Conservation (phyloP, 2,329 filamentous ascomycete species). For the Aspergillus sp. region DNA sequence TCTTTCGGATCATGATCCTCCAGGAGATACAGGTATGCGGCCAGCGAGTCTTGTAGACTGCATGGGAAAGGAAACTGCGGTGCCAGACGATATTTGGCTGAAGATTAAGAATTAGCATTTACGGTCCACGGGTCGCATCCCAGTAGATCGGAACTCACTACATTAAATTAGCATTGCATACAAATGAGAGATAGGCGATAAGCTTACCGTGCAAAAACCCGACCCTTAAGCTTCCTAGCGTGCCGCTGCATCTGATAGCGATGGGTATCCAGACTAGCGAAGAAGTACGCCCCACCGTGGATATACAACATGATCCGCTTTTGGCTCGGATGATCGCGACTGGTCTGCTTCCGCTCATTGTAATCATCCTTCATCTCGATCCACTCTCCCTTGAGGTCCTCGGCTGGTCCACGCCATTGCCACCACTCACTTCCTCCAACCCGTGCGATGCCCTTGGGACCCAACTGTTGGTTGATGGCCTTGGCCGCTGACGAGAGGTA, state of each 20-base stretch:
- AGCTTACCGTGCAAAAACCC: conserved; percentile 71
- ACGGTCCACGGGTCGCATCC: neutral
- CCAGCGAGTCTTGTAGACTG: conserved; percentile 84
- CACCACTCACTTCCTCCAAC: conserved; percentile 86
- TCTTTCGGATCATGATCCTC: conserved; percentile 74
- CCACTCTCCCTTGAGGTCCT: conserved; percentile 81
- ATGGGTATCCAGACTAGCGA: conserved; percentile 93
- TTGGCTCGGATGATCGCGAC: conserved; percentile 49
- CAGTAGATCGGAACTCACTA: conserved; percentile 22
- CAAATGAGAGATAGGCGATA: neutral
- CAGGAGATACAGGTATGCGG: conserved; percentile 82
- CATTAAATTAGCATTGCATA: conserved; percentile 20
- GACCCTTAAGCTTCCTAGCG: conserved; percentile 87
- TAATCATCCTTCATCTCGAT: conserved; percentile 91
- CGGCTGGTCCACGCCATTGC: conserved; percentile 74
- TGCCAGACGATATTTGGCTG: conserved; percentile 76
- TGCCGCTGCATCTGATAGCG: conserved; percentile 98
- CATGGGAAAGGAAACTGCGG: conserved; percentile 97
- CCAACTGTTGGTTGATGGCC: conserved; percentile 72
- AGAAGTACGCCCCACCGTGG: conserved; percentile 93
- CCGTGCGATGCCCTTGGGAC: conserved; percentile 68
- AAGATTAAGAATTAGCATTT: conserved; percentile 16
- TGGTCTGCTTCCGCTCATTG: conserved; percentile 65
- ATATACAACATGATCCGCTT: conserved; percentile 88
- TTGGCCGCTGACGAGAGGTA: conserved; percentile 67